These are phyloP conservation scores for Boletus huronensis DNA, from an alignment of 768 basidiomycete species.

Conservation along the genomic window DNA sequence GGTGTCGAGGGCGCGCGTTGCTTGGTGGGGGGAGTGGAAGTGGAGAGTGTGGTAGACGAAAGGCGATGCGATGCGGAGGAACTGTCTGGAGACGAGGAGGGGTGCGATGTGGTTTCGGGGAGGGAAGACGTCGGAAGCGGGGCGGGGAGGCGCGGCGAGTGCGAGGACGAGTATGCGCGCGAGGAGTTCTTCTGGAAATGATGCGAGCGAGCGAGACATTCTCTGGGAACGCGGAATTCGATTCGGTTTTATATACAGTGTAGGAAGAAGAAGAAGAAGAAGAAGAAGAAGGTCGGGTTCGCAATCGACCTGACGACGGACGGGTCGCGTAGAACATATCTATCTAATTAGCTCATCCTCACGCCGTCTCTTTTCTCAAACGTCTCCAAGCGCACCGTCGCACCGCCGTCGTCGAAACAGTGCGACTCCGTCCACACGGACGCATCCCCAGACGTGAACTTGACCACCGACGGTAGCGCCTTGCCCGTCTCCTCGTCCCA, in stretches of 20 bases:
- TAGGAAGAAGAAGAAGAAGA: too few species aligned
- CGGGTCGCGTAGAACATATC: too few species aligned
- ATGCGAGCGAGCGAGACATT: conserved; percentile 23
- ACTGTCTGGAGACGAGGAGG: conserved; percentile 49
- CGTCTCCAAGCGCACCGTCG: background rate
- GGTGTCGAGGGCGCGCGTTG: conserved; percentile 35
- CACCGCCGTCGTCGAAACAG: background rate
- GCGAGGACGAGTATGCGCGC: conserved; percentile 41
- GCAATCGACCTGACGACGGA: too few species aligned
- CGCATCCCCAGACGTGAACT: conserved; percentile 2
- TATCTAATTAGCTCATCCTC: too few species aligned
- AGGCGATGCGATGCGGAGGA: conserved; percentile 55
- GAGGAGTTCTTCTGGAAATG: conserved; percentile 44
- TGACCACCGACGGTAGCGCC: conserved; percentile 5
- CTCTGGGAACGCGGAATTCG: background rate
- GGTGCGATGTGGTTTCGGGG: conserved; percentile 34
- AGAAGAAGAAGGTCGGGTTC: too few species aligned
- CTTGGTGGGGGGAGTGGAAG: conserved; percentile 40
- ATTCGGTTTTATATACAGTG: conserved; percentile 6
- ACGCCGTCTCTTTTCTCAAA: background rate
- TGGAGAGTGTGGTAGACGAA: conserved; percentile 54
- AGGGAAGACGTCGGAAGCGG: conserved; percentile 23
- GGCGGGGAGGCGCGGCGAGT: conserved; percentile 25
- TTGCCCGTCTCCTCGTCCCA: conserved; percentile 15
- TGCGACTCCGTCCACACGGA: background rate